Conservation (phyloP, 371 early-diverging fungal genomes). For the Sporodiniella umbellata region DNA sequence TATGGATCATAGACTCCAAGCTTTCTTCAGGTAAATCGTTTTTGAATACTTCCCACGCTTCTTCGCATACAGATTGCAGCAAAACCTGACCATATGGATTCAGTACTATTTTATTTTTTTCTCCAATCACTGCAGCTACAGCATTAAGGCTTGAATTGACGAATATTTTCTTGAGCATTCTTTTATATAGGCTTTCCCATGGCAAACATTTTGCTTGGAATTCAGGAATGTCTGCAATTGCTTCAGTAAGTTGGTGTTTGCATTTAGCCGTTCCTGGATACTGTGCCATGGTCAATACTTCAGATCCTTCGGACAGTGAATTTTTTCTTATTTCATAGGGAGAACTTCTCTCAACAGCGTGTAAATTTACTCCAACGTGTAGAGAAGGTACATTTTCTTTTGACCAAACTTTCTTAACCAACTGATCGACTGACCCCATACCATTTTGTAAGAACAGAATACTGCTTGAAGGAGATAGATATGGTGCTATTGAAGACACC, state of each 20-base stretch:
- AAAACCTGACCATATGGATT: slow-evolving; percentile 15
- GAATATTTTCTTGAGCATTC: slow-evolving; percentile 52
- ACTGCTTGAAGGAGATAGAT: slow-evolving; percentile 37
- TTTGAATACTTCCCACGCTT: slow-evolving; percentile 25
- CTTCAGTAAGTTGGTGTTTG: slow-evolving; percentile 2
- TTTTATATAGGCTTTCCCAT: slow-evolving; percentile 38
- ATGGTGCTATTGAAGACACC: slow-evolving; percentile 25
- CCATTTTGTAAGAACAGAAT: slow-evolving; percentile 63
- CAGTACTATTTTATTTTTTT: slow-evolving; percentile 39
- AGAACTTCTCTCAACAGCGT: slow-evolving; percentile 37
- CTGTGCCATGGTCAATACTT: slow-evolving; percentile 29
- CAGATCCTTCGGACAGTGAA: slow-evolving; percentile 42
- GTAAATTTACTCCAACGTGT: slow-evolving; percentile 55
- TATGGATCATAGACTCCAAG: slow-evolving; percentile 15
- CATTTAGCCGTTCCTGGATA: slow-evolving; percentile 9
- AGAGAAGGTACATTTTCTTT: slow-evolving; percentile 30
- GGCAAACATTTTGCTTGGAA: slow-evolving; percentile 21
- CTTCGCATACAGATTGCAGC: slow-evolving; percentile 26
- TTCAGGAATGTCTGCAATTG: slow-evolving; percentile 24
- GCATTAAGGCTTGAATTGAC: slow-evolving; percentile 61
- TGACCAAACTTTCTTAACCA: slow-evolving; percentile 33
- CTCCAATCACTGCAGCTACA: slow-evolving; percentile 44
- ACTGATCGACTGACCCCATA: slow-evolving; percentile 58
- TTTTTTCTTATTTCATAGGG: slow-evolving; percentile 47
- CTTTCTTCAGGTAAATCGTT: slow-evolving; percentile 22